Conservation (phyloP, 2,329 filamentous ascomycete species). For the Conoideocrella luteorostrata region DNA sequence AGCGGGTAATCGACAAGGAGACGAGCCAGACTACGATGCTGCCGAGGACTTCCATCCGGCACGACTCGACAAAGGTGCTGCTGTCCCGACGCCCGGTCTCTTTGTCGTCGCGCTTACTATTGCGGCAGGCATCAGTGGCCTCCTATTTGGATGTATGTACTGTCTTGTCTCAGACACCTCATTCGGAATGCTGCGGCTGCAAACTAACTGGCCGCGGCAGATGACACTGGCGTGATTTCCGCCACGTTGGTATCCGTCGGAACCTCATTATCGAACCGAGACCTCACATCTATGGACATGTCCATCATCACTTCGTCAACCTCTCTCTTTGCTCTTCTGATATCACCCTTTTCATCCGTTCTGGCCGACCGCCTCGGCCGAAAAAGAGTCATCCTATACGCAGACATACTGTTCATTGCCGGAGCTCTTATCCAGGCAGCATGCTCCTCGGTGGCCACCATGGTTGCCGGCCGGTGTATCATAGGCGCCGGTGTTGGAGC, state of each 20-base stretch:
- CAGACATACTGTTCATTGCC: conserved; percentile 60
- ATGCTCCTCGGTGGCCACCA: conserved; percentile 49
- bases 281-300: conserved; percentile 58
- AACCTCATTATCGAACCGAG: conserved; percentile 48
- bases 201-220: conserved; percentile 27
- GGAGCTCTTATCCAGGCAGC: conserved; percentile 62
- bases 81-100: conserved; percentile 32
- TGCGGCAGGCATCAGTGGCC: conserved; percentile 59
- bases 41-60: conserved; percentile 17
- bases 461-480: conserved; percentile 62
- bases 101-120: conserved; percentile 58
- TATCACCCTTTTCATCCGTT: conserved; percentile 59
- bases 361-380: conserved; percentile 57
- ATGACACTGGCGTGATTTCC: conserved; percentile 64
- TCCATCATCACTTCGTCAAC: conserved; percentile 66
- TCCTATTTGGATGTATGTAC: conserved; percentile 64
- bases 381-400: conserved; percentile 55
- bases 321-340: conserved; percentile 56
- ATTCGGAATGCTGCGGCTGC: conserved; percentile 3
- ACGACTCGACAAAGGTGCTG: conserved; percentile 20
- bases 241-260: conserved; percentile 60
- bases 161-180: conserved; percentile 9
- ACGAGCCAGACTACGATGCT: conserved; percentile 25
- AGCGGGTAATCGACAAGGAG: conserved; percentile 19
- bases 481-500: conserved; percentile 69